Evolutionary conservation across 192 early-diverging fungal genomes (phyloP), one percentile per base, ranked within the genome.

Genomic region (Coemansia sp.): DNA sequence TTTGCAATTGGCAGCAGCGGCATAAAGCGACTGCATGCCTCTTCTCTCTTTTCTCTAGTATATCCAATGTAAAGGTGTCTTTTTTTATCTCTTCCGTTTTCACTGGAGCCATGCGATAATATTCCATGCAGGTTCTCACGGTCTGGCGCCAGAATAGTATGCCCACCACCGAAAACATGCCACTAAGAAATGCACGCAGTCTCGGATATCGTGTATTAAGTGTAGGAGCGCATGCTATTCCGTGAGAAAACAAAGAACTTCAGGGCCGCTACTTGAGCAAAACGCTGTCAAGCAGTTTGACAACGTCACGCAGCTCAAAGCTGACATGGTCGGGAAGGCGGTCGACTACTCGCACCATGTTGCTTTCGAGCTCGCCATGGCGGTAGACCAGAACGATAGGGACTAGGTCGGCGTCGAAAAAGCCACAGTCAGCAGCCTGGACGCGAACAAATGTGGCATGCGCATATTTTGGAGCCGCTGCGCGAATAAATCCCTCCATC

Each of bases 291-390:
- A 79, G 60, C 28, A 79, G 41, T 41, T 39, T 61, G 21, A 21
- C 55, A 2, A 79, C 71, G 34, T 79, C 70, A 13, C 28, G 39
- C 18, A 43, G 63, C 39, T 70, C 76, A 56, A 79, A 79, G 16
- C 42, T 63, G 23, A 33, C 11, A 4, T 67, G 55, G 28, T 68
- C 72, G 13, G 18, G 26, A 21, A 79, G 37, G 23, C 57, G 55
- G 36, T 75, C 77, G 34, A 72, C 59, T 11, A 80, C 77, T n/a
- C 62, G 77, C 3, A 80, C 72, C 28, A 80, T 38, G 42, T 80
- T 80, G 35, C 71, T 69, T 45, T 58, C 64, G 36, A 80, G 61
- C 41, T 68, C 65, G 33, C 77, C 77, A 43, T 59, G 20, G 21
- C 62, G 65, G 45, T 80, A 80, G 2, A 67, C 72, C 14, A 80